phyloP scores from a whole-genome alignment of 2,329 filamentous ascomycete species.

The Tolypocladium inflatum region DNA sequence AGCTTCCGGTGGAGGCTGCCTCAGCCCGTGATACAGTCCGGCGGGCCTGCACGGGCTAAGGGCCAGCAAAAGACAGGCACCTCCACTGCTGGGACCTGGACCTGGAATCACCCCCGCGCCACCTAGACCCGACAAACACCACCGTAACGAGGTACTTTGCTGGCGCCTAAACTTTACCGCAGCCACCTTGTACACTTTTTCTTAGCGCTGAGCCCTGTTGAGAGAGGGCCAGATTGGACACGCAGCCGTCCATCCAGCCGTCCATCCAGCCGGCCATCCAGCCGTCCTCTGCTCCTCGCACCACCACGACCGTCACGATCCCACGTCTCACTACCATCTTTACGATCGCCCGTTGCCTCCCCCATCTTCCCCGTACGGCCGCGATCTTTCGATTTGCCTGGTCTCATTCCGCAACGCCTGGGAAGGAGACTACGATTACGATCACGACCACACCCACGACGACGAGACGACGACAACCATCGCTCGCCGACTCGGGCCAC shows the following conservation, averaged over 20 bases:
- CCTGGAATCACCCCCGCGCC: neutral
- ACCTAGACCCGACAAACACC: neutral
- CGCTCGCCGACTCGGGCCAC: neutral
- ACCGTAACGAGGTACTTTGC: neutral
- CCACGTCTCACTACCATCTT: neutral
- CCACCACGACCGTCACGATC: neutral
- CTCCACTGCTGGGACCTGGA: neutral
- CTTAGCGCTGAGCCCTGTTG: neutral
- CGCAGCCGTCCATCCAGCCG: neutral
- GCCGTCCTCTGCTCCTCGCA: neutral
- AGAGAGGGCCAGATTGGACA: neutral
- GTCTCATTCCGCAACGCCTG: neutral
- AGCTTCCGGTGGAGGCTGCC: neutral
- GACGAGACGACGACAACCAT: neutral
- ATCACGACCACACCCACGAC: neutral
- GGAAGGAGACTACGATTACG: neutral
- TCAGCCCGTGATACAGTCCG: neutral
- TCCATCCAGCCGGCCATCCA: neutral
- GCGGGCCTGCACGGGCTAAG: neutral
- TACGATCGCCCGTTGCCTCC: neutral
- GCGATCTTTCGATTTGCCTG: neutral
- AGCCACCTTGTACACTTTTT: neutral
- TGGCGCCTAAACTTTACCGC: neutral
- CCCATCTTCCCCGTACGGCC: neutral
- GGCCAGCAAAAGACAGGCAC: neutral